phyloP scores from a whole-genome alignment of 352 stramenopile species.

The Globisporangium iwayamae region DNA sequence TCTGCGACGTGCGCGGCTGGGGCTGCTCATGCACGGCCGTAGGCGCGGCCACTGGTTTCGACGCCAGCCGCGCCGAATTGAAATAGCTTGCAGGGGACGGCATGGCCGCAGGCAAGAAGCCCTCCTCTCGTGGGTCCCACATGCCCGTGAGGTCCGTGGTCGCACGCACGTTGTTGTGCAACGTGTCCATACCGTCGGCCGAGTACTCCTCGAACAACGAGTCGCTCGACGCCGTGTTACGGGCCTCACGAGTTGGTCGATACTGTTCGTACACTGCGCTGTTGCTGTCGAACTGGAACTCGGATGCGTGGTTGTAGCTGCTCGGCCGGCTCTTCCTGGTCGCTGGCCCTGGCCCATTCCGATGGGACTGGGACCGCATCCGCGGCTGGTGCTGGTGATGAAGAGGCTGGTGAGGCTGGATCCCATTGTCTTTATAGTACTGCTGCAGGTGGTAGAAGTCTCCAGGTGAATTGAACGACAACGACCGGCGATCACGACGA shows the following conservation, averaged over 20 bases:
- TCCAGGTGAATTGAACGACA: conserved; percentile 1
- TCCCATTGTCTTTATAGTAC: background rate
- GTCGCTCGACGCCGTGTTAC: conserved; percentile 18
- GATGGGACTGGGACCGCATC: background rate
- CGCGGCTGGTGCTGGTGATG: conserved; percentile 13
- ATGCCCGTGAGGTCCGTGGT: conserved; percentile 45
- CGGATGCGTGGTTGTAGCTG: conserved; percentile 1
- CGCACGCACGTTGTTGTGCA: conserved; percentile 28
- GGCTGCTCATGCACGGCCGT: conserved; percentile 12
- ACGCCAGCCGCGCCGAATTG: conserved; percentile 20
- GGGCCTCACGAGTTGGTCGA: background rate
- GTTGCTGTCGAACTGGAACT: background rate
- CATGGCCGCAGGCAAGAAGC: conserved; percentile 12
- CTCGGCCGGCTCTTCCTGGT: background rate
- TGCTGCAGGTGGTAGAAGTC: conserved; percentile 16
- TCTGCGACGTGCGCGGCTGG: conserved; percentile 16
- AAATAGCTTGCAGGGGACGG: conserved; percentile 11
- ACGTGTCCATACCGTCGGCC: conserved; percentile 17
- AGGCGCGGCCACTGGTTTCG: conserved; percentile 4
- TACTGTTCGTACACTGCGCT: background rate
- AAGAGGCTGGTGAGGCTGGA: conserved; percentile 6
- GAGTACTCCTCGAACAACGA: conserved; percentile 46
- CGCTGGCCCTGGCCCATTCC: conserved; percentile 10
- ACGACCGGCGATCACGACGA: conserved; percentile 10
- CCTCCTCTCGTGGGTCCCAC: conserved; percentile 29